Evolutionary conservation across 495 filamentous ascomycete genomes (phyloP).

Genomic region (Sporormia fimetaria): DNA sequence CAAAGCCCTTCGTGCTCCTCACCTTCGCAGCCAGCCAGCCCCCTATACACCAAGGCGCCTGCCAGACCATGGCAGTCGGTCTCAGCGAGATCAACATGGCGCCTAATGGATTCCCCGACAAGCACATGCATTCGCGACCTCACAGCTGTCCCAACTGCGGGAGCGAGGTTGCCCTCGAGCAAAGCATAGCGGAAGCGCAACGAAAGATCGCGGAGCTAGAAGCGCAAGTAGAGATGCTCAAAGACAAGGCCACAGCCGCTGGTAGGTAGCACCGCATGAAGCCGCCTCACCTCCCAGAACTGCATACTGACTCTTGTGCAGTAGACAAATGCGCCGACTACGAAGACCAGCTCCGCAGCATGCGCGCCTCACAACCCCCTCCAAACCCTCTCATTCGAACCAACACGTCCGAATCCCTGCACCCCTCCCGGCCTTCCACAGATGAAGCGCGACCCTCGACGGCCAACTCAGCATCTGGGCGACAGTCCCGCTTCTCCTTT

Average conservation of each 20-base stretch:
- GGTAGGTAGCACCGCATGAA: constrained; percentile 38
- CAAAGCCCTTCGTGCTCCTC: not conserved
- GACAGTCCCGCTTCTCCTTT: constrained; percentile 44
- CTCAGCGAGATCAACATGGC: not conserved
- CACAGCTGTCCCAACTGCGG: constrained; percentile 25
- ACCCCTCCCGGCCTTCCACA: constrained; percentile 26
- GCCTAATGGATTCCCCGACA: not conserved
- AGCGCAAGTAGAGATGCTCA: constrained; percentile 61
- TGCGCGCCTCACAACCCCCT: constrained; percentile 37
- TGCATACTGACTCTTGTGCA: constrained; percentile 21
- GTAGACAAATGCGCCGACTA: constrained; percentile 82
- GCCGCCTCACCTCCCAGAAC: not conserved
- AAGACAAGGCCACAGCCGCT: constrained; percentile 62
- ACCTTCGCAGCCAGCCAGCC: not conserved
- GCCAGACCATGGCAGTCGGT: not conserved
- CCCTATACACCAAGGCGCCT: not conserved
- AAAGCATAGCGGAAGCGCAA: constrained; percentile 4
- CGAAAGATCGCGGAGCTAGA: constrained; percentile 62
- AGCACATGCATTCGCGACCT: constrained; percentile 5
- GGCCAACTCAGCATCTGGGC: constrained; percentile 32
- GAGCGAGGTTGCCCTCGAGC: constrained; percentile 3
- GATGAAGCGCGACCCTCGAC: constrained; percentile 33
- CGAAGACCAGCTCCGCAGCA: constrained; percentile 72
- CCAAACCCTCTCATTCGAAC: constrained; percentile 7
- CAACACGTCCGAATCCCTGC: constrained; percentile 15